A percentile compares a stretch with the other conserved stretches of the same genome.
phyloP scores from a whole-genome alignment of 805 yeast species.

The Kuraishia cidri region DNA sequence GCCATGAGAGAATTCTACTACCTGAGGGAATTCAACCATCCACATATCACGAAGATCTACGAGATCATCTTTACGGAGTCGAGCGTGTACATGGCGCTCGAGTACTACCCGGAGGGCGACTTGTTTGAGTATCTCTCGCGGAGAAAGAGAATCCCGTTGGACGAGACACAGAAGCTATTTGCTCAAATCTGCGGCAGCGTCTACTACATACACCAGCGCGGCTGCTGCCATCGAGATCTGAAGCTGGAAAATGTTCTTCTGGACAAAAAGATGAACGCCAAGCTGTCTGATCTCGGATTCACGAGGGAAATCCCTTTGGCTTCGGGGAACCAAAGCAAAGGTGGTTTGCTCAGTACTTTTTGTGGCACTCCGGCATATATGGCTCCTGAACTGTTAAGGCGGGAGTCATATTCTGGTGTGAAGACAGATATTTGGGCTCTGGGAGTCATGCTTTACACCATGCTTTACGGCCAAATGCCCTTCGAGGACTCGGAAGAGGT shows the following conservation, averaged over 20 bases:
- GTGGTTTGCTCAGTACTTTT: conserved; percentile 54
- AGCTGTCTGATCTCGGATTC: conserved; percentile 90
- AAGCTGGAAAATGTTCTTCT: conserved; percentile 70
- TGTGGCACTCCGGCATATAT: conserved; percentile 95
- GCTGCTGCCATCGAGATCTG: conserved; percentile 79
- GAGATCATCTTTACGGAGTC: conserved; percentile 80
- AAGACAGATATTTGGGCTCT: conserved; percentile 87
- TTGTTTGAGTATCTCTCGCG: conserved; percentile 57
- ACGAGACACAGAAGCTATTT: conserved; percentile 44
- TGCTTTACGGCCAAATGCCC: conserved; percentile 84
- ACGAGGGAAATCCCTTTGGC: conserved; percentile 56
- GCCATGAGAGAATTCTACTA: conserved; percentile 86
- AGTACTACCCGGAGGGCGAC: conserved; percentile 81
- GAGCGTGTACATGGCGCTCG: conserved; percentile 79
- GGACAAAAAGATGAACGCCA: conserved; percentile 51
- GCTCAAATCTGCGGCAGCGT: conserved; percentile 60
- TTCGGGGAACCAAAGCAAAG: conserved; percentile 16
- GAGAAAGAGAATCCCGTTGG: conserved; percentile 37
- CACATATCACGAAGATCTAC: conserved; percentile 74
- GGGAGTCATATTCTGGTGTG: conserved; percentile 68
- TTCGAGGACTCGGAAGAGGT: conserved; percentile 77
- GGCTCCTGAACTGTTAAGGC: conserved; percentile 85
- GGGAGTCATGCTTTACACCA: conserved; percentile 81
- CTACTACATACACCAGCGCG: conserved; percentile 65
- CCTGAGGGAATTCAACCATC: conserved; percentile 76